Conservation (phyloP, 208 protist genomes). For the Leptomonas pyrrhocoris region DNA sequence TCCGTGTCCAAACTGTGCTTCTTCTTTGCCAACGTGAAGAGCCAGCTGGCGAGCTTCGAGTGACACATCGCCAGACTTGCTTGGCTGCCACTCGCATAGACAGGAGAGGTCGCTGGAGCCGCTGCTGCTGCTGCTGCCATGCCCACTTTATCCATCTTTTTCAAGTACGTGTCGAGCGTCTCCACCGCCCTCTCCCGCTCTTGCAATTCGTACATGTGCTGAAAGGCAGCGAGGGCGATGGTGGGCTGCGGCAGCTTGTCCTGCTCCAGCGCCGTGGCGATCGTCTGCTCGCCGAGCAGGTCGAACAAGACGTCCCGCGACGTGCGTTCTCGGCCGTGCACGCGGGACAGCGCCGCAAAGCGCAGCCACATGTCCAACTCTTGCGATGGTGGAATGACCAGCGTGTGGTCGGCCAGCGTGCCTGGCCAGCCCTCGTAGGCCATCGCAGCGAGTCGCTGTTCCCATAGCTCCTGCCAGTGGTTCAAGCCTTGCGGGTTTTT, state of each 20-base stretch:
- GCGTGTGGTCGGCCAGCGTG: constrained; percentile 95
- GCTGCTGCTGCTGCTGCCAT: neutral
- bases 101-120: neutral
- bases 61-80: constrained; percentile 82
- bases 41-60: constrained; percentile 84
- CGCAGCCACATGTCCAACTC: constrained; percentile 98
- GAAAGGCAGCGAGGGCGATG: constrained; percentile 80
- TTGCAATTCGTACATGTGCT: constrained; percentile 89
- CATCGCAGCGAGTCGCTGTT: constrained; percentile 80
- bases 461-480: constrained; percentile 90
- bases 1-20: constrained; percentile 26
- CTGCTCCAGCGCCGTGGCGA: constrained; percentile 60
- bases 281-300: constrained; percentile 78
- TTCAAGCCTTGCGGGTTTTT: constrained; percentile 58
- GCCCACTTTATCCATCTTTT: constrained; percentile 42
- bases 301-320: constrained; percentile 91
- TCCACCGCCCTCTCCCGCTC: constrained; percentile 69
- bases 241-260: constrained; percentile 62
- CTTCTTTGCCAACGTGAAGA: constrained; percentile 47
- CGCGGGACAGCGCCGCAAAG: constrained; percentile 95
- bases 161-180: constrained; percentile 72
- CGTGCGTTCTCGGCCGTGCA: constrained; percentile 83
- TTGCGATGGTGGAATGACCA: constrained; percentile 93
- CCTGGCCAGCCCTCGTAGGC: constrained; percentile 97
- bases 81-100: constrained; percentile 10